Evolutionary conservation across 371 early-diverging fungal species (phyloP), one percentile per base, ranked within the genome.

Genomic region (Mucor saturninus): DNA sequence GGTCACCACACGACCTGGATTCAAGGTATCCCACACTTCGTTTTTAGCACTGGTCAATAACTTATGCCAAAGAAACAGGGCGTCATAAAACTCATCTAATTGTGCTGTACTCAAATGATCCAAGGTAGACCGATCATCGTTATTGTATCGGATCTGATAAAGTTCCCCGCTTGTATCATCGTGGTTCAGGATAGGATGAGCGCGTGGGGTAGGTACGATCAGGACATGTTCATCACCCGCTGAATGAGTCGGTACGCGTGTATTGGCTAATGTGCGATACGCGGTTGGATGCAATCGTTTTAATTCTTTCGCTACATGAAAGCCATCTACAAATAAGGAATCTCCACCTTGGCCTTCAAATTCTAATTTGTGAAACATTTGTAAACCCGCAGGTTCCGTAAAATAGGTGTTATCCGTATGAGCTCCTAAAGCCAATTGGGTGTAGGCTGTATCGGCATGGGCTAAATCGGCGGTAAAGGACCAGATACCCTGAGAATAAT

Each of bases 351-450:
- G 67, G 7, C 93, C 93, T 1, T 83, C 60, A 61, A 87, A 88
- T 62, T 89, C 85, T 21, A 93, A 69, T 52, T 94, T 74, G 67
- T 96, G 96, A 74, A 95, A 94, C 83, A 95, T 86, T 71, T 96
- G 95, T 31, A 95, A 74, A 2, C 95, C 95, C 10, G 86, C 75
- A 2, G 96, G 95, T 55, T 95, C 96, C 0, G 93, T 94, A 61
- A 94, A 95, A 66, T 95, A 95, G 1, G 95, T 94, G n/a, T 89
- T 93, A 71, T 95, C 96, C 0, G 95, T 95, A 62, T 95, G 96
- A 0, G 90, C 91, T 32, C 89, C 89, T 9, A 95, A 76, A 0
- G 88, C 86, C 4, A 93, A 50, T n/a, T 74, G 81, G 0, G 95
- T 93, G 69, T 95, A 95, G 11, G 96, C 96, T 0, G 93, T 93